Conservation (phyloP, 306 rosid genomes). For the Vigna trinervia region DNA sequence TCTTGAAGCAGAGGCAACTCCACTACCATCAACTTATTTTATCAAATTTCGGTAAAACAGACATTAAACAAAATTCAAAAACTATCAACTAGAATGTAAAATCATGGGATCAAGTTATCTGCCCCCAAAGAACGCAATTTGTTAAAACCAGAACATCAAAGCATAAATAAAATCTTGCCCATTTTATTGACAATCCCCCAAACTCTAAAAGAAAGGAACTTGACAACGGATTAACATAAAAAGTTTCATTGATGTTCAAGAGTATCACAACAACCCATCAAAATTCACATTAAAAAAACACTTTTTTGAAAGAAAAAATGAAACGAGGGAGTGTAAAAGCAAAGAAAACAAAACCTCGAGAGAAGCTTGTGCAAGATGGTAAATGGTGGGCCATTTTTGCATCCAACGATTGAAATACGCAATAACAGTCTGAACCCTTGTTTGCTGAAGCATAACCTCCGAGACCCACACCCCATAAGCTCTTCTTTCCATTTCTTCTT, state of each 20-base stretch:
- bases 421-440: slow-evolving; percentile 87
- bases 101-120: background rate
- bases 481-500: slow-evolving; percentile 51
- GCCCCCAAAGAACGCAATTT: slow-evolving; percentile 14
- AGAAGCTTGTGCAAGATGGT: slow-evolving; percentile 75
- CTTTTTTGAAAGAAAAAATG: background rate
- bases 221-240: background rate
- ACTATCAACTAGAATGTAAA: background rate
- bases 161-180: slow-evolving; percentile 8
- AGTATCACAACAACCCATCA: background rate
- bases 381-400: slow-evolving; percentile 82
- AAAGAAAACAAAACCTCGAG: slow-evolving; percentile 59
- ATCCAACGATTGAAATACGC: slow-evolving; percentile 81
- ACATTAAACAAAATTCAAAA: background rate
- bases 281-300: background rate
- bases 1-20: background rate
- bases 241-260: background rate
- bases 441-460: slow-evolving; percentile 90
- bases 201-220: background rate
- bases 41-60: background rate
- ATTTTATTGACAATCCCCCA: background rate
- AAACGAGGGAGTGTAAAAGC: background rate
- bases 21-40: background rate
- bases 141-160: slow-evolving; percentile 14
- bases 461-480: slow-evolving; percentile 95